Evolutionary conservation across 2,329 filamentous ascomycete genomes (phyloP), one percentile per base, ranked within the genome.

Genomic region (Epichloe uncinata): DNA sequence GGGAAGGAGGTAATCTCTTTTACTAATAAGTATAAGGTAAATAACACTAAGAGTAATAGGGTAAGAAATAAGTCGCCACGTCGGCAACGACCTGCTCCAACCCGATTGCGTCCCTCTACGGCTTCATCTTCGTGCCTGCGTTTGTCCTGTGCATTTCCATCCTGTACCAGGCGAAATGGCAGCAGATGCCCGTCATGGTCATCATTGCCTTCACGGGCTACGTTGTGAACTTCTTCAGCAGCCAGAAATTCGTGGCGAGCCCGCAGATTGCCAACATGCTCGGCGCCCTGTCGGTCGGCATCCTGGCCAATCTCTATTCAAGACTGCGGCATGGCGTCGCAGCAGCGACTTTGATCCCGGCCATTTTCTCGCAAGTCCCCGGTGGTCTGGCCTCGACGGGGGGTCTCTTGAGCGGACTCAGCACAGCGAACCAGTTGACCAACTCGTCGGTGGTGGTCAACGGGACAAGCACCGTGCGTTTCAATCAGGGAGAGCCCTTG

Each of bases 81-180:
- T 64, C 67, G 8, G 61, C 64, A 9, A 67, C 66, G 1, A 64
- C 60, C 3, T 73, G 79, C 61, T 8, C 57, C 16, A 46, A 71
- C 50, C 64, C 72, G 0, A 72, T 82, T 55, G 55, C 66, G 15
- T 56, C 61, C 2, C 60, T 66, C 51, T 64, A 66, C 45, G 77
- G 75, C 51, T 88, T 90, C 66, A 69, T 83, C 33, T 89, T 88
- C 60, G 87, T 91, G 0, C 77, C 84, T 0, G 63, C 76, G 6
- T 94, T 90, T 63, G 80, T 86, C 8, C 61, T 87, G 30, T 87
- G 82, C 58, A 74, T 91, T 38, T 80, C 83, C 45, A 70, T 89
- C 50, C 80, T 90, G 62, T 90, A 90, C 62, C 85, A 90, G 57
- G 86, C 84, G 38, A 88, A 87, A 63, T 88, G 81, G 78, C 85